Conservation (phyloP, 1,284 basidiomycete species). For the Rhodotorula mucilaginosa region DNA sequence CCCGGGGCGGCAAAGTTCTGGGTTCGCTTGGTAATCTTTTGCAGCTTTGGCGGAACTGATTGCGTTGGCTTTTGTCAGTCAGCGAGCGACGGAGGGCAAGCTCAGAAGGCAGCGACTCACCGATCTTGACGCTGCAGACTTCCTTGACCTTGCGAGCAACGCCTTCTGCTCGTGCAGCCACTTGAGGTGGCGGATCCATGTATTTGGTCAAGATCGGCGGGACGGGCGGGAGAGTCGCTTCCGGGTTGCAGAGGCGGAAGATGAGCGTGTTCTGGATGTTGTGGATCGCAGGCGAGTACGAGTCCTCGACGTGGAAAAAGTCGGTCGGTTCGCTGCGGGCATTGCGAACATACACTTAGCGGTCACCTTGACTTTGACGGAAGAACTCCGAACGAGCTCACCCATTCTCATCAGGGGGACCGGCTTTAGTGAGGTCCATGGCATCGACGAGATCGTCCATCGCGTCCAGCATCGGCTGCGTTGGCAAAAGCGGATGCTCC, state of each 20-base stretch:
- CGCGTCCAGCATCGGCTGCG: slow-evolving; percentile 66
- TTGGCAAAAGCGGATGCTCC: slow-evolving; percentile 80
- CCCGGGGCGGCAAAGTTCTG: slow-evolving; percentile 11
- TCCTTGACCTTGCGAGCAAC: slow-evolving; percentile 63
- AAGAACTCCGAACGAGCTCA: neutral
- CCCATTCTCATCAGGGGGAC: slow-evolving; percentile 29
- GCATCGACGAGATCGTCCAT: slow-evolving; percentile 60
- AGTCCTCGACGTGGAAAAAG: slow-evolving; percentile 75
- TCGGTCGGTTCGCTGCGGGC: slow-evolving; percentile 57
- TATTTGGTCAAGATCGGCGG: slow-evolving; percentile 80
- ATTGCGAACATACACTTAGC: neutral
- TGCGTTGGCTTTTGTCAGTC: neutral
- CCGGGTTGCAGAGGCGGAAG: slow-evolving; percentile 72
- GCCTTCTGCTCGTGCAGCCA: slow-evolving; percentile 60
- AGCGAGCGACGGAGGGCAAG: neutral
- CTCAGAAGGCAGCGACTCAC: slow-evolving; percentile 1
- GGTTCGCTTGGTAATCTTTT: slow-evolving; percentile 19
- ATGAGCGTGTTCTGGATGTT: slow-evolving; percentile 88
- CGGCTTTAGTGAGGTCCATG: slow-evolving; percentile 37
- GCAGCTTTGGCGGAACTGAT: slow-evolving; percentile 36
- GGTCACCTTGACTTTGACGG: neutral
- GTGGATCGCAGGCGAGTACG: slow-evolving; percentile 87
- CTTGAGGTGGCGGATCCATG: slow-evolving; percentile 69
- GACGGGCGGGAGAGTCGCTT: slow-evolving; percentile 71
- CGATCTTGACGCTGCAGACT: slow-evolving; percentile 64